phyloP scores from a whole-genome alignment of 257 asterid species.

The Lantana camara region DNA sequence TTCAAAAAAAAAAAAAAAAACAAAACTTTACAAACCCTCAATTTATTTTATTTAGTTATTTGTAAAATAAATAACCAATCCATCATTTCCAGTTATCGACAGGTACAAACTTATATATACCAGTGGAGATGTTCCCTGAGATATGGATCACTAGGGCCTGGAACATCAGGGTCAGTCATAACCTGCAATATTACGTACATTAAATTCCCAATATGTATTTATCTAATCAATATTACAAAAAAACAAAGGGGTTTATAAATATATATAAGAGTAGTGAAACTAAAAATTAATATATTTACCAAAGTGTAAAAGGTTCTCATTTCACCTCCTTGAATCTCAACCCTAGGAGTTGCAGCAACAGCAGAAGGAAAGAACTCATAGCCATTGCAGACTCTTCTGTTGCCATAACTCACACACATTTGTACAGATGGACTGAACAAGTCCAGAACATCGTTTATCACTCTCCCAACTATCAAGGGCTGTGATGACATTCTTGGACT shows the following conservation, averaged over 20 bases:
- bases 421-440: slow-evolving; percentile 43
- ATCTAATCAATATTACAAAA: too few relatives aligned
- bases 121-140: slow-evolving; percentile 85
- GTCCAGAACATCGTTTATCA: slow-evolving; percentile 71
- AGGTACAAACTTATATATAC: slow-evolving; percentile 31
- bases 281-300: slow-evolving; percentile 29
- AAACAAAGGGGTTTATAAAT: too few relatives aligned
- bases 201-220: too few relatives aligned
- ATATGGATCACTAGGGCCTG: slow-evolving; percentile 92
- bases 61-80: neutral
- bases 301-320: slow-evolving; percentile 66
- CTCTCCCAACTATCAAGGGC: slow-evolving; percentile 65
- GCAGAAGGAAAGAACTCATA: slow-evolving; percentile 72
- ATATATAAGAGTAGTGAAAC: neutral
- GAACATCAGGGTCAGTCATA: slow-evolving; percentile 90
- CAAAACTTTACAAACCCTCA: too few relatives aligned
- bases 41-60: neutral
- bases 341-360: slow-evolving; percentile 49
- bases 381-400: slow-evolving; percentile 62
- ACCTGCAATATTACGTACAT: slow-evolving; percentile 44
- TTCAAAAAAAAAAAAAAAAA: too few relatives aligned
- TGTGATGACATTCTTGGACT: slow-evolving; percentile 39
- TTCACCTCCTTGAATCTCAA: slow-evolving; percentile 55
- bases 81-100: neutral
- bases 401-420: slow-evolving; percentile 49